Percentiles rank a stretch among this genome's conserved stretches.
Evolutionary conservation across 2,329 filamentous ascomycete genomes (phyloP).

Genomic region (Ciborinia camelliae): DNA sequence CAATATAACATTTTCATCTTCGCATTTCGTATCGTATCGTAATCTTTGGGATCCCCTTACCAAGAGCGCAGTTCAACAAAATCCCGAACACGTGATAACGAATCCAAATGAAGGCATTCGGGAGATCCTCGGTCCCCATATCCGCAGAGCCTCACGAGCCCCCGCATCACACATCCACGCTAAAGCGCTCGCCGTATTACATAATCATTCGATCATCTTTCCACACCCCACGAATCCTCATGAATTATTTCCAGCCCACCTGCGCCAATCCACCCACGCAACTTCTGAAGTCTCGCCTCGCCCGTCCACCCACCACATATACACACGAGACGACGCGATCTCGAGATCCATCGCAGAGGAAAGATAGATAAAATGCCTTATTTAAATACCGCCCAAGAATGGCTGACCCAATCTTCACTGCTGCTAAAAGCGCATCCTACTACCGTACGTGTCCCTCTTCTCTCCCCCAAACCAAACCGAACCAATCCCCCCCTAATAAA

Average conservation of each 20-base stretch:
- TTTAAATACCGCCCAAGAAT: slow-evolving; percentile 80
- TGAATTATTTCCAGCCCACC: neutral
- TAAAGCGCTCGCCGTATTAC: no score
- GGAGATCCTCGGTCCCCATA: no score
- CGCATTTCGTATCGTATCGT: no score
- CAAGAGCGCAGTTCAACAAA: no score
- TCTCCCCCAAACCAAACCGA: slow-evolving; percentile 16
- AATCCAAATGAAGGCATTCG: no score
- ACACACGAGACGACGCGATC: neutral
- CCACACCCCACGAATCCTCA: neutral
- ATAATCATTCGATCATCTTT: no score
- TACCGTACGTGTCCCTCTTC: slow-evolving; percentile 57
- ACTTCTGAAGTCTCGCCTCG: neutral
- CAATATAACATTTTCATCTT: no score
- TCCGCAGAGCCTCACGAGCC: no score
- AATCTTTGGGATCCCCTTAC: no score
- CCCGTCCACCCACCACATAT: neutral
- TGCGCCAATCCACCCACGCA: neutral
- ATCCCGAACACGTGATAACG: no score
- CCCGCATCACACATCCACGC: no score
- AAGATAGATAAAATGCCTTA: slow-evolving; percentile 61
- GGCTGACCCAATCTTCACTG: slow-evolving; percentile 82
- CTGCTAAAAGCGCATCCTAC: slow-evolving; percentile 82
- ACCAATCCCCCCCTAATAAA: slow-evolving; percentile 20
- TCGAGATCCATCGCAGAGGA: neutral